These are phyloP conservation scores for Colletotrichum zoysiae DNA, from an alignment of 2,329 filamentous ascomycete species.

Conservation along the genomic window DNA sequence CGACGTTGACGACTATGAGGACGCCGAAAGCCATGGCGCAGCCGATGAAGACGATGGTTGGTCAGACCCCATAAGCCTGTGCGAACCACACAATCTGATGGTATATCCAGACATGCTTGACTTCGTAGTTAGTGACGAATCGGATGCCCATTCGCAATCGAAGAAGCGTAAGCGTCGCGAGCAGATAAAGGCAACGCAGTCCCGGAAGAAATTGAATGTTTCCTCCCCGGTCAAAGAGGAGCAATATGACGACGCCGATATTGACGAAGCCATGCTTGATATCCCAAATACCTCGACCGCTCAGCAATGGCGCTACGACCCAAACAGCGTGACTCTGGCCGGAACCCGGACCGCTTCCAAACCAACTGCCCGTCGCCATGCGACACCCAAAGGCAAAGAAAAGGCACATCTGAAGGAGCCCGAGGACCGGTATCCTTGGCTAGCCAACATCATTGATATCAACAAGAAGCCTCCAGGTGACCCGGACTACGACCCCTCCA, in stretches of 20 bases:
- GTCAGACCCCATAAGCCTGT: constrained; percentile 50
- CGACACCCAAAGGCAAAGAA: constrained; percentile 57
- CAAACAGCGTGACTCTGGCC: constrained; percentile 57
- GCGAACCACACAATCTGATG: constrained; percentile 32
- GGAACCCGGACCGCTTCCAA: constrained; percentile 31
- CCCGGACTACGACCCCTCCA: constrained; percentile 91
- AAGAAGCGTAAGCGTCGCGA: constrained; percentile 82
- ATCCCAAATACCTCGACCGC: constrained; percentile 77
- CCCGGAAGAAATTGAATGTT: constrained; percentile 73
- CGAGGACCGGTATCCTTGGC: constrained; percentile 89
- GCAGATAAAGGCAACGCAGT: constrained; percentile 57
- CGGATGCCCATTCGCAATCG: constrained; percentile 73
- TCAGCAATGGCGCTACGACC: constrained; percentile 81
- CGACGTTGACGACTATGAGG: constrained; percentile 79
- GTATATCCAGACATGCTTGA: constrained; percentile 76
- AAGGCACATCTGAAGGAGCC: constrained; percentile 88
- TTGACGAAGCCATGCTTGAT: constrained; percentile 68
- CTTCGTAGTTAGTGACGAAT: constrained; percentile 90
- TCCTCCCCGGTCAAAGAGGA: constrained; percentile 60
- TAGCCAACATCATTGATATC: constrained; percentile 86
- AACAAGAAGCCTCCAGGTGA: constrained; percentile 83
- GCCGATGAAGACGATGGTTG: constrained; percentile 72
- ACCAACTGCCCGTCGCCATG: constrained; percentile 40
- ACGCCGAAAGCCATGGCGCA: constrained; percentile 72
- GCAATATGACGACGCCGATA: constrained; percentile 60